A percentile compares a stretch with the other conserved stretches of the same genome.
Evolutionary conservation across 2,329 filamentous ascomycete genomes (phyloP).

Genomic region (Gaeumannomyces tritici): DNA sequence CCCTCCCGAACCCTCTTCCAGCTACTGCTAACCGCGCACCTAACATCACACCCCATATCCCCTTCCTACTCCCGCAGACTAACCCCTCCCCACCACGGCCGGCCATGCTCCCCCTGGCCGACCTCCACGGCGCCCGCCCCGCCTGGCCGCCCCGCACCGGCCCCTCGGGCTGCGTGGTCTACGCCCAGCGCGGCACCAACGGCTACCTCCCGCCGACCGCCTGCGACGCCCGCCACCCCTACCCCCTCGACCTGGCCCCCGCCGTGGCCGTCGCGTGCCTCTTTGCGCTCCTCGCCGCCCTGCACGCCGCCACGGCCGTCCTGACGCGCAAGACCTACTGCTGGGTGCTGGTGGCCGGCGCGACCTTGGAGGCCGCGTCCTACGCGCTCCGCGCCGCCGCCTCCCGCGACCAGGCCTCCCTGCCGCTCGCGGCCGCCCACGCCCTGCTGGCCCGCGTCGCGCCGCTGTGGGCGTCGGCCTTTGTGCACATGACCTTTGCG

Average conservation of each 20-base stretch:
- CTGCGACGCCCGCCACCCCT: constrained; percentile 20
- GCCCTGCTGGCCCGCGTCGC: constrained; percentile 29
- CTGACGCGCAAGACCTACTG: constrained; percentile 8
- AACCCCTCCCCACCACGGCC: too few species aligned
- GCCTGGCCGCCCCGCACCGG: too few species aligned
- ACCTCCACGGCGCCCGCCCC: too few species aligned
- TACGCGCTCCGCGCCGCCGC: constrained; percentile 26
- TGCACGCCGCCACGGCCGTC: constrained; percentile 14
- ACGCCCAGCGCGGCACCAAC: constrained; percentile 11
- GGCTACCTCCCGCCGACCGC: constrained; percentile 15
- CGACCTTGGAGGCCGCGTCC: too few species aligned
- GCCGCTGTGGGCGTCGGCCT: constrained; percentile 34
- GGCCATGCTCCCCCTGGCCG: background rate
- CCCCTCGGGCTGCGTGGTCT: too few species aligned
- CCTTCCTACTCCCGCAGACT: background rate
- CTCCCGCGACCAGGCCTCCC: constrained; percentile 28
- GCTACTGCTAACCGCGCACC: background rate
- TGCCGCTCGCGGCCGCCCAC: constrained; percentile 19
- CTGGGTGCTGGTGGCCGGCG: constrained; percentile 31
- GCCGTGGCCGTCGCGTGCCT: constrained; percentile 15
- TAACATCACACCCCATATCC: background rate
- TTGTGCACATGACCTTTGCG: constrained; percentile 33
- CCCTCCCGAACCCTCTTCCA: background rate
- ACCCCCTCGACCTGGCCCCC: constrained; percentile 14
- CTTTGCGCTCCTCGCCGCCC: constrained; percentile 13